Conservation (phyloP, 2,329 filamentous ascomycete species). For the Incumbomyces delicatus region DNA sequence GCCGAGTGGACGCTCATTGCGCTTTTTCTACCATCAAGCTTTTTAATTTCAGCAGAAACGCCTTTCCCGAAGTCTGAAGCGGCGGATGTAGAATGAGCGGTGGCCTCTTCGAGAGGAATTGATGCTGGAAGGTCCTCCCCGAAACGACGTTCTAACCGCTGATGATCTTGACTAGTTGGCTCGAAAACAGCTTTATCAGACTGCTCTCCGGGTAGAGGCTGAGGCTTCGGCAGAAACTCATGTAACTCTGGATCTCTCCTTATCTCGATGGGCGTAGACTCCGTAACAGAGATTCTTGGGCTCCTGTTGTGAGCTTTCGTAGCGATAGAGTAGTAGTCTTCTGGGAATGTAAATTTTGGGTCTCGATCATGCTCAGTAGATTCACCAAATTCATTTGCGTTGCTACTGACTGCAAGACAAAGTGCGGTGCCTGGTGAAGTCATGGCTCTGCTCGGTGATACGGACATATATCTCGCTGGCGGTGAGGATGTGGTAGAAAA, state of each 20-base stretch:
- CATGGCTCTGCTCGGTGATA: background rate
- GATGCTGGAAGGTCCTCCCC: too few relatives aligned
- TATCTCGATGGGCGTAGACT: background rate
- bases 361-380: background rate
- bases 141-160: too few relatives aligned
- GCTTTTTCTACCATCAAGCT: background rate
- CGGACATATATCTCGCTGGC: background rate
- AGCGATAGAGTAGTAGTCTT: background rate
- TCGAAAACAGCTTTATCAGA: background rate
- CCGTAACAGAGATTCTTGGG: constrained; percentile 1
- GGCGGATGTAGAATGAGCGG: too few relatives aligned
- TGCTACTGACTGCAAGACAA: too few relatives aligned
- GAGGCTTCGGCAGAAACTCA: background rate
- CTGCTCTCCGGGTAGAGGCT: background rate
- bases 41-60: background rate
- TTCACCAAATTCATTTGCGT: background rate
- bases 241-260: background rate
- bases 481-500: background rate
- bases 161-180: too few relatives aligned
- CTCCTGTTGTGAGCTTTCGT: background rate
- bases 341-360: constrained; percentile 75
- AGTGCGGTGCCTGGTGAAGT: too few relatives aligned
- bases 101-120: too few relatives aligned
- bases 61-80: too few relatives aligned
- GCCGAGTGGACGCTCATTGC: too few relatives aligned